Evolutionary conservation across 2,329 filamentous ascomycete species (phyloP).

Genomic region (Trichoderma brevicompactum): DNA sequence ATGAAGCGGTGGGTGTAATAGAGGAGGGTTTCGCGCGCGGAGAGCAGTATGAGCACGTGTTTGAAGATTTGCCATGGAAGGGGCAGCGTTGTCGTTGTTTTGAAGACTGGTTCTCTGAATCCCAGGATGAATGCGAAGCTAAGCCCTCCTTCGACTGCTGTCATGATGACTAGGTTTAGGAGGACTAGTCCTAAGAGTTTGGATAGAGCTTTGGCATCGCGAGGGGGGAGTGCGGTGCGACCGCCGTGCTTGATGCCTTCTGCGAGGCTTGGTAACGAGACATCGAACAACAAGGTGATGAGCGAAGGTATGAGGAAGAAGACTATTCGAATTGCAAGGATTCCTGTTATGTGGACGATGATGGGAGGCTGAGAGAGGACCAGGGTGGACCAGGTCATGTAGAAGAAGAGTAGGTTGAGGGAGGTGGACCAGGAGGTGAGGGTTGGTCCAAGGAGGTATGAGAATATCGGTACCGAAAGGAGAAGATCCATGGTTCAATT

Average conservation of each 20-base stretch:
- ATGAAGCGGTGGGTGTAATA: constrained; percentile 76
- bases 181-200: constrained; percentile 49
- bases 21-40: constrained; percentile 61
- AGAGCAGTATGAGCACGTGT: constrained; percentile 51
- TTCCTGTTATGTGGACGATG: constrained; percentile 74
- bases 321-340: constrained; percentile 66
- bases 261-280: constrained; percentile 69
- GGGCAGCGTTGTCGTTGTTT: constrained; percentile 53
- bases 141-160: constrained; percentile 49
- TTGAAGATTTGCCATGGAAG: constrained; percentile 59
- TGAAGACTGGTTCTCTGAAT: constrained; percentile 50
- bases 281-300: constrained; percentile 74
- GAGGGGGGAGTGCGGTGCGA: constrained; percentile 53
- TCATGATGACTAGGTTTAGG: constrained; percentile 52
- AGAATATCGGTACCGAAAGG: constrained; percentile 72
- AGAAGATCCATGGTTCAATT: constrained; percentile 62
- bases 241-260: constrained; percentile 71
- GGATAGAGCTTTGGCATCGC: constrained; percentile 43
- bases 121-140: constrained; percentile 44
- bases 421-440: constrained; percentile 75
- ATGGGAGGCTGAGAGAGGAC: constrained; percentile 76
- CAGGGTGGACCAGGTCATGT: constrained; percentile 85
- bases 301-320: constrained; percentile 77
- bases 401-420: constrained; percentile 86
- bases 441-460: constrained; percentile 65